Conservation (phyloP, 148 eudicot genomes). For the Arctostaphylos glauca region DNA sequence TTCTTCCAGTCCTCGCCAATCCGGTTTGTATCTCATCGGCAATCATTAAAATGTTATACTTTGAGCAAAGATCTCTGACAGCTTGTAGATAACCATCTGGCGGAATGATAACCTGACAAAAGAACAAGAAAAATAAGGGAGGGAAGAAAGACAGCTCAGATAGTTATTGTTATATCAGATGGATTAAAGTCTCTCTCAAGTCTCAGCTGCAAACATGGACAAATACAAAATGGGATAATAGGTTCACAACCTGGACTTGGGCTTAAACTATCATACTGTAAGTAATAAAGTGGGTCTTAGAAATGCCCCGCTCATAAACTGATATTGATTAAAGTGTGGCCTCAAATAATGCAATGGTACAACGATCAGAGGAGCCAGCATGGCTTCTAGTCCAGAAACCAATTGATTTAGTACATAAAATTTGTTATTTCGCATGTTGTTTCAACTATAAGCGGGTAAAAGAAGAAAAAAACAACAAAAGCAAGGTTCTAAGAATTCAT, state of each 20-base stretch:
- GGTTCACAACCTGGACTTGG: too few species aligned
- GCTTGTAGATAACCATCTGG: slow-evolving; percentile 85
- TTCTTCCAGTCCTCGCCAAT: slow-evolving; percentile 88
- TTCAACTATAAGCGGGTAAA: slow-evolving; percentile 1
- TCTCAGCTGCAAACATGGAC: not conserved
- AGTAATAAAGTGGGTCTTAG: too few species aligned
- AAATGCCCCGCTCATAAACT: not conserved
- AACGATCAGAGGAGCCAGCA: not conserved
- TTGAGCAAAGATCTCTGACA: slow-evolving; percentile 90
- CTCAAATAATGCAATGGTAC: not conserved
- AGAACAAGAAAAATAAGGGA: slow-evolving; percentile 11
- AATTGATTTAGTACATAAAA: not conserved
- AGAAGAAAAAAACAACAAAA: not conserved
- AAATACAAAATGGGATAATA: too few species aligned
- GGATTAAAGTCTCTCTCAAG: not conserved
- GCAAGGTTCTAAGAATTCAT: not conserved
- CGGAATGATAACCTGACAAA: slow-evolving; percentile 79
- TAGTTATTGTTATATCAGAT: not conserved
- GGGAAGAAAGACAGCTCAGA: not conserved
- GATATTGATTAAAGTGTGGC: not conserved
- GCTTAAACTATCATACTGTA: too few species aligned
- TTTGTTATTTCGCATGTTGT: not conserved
- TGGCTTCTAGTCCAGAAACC: not conserved
- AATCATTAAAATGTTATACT: slow-evolving; percentile 79
- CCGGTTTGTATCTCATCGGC: slow-evolving; percentile 99